A percentile compares a stretch with the other conserved stretches of the same genome.
Evolutionary conservation across 208 protist genomes (phyloP).

Genomic region (Angomonas ambiguus): DNA sequence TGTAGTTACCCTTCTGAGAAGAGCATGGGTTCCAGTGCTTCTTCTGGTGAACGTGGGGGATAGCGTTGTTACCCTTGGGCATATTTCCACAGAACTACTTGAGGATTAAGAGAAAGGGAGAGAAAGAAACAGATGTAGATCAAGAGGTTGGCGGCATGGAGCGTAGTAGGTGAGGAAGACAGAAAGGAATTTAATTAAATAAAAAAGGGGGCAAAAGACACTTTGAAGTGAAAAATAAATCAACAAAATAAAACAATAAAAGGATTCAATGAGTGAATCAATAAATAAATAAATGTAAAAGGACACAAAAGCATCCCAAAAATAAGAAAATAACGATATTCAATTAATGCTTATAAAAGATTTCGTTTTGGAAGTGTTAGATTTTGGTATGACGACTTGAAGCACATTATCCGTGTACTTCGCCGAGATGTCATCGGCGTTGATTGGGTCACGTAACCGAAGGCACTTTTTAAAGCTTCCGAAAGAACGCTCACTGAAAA

Average conservation of each 20-base stretch:
- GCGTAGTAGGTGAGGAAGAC: background rate
- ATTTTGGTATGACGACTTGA: background rate
- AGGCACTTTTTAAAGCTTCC: constrained; percentile 1
- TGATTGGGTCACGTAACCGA: background rate
- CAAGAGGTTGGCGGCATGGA: no score
- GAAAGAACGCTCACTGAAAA: background rate
- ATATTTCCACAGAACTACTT: constrained; percentile 46
- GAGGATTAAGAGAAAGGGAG: background rate
- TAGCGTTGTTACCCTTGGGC: constrained; percentile 95
- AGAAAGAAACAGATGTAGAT: no score
- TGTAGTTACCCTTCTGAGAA: constrained; percentile 90
- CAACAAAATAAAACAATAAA: no score
- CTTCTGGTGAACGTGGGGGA: constrained; percentile 95
- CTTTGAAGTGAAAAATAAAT: no score
- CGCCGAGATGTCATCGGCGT: background rate
- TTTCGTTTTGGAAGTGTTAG: background rate
- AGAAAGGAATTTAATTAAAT: no score
- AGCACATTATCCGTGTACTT: background rate
- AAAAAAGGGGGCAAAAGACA: no score
- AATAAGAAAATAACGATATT: no score
- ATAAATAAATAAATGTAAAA: constrained; percentile 3
- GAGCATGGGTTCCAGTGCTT: constrained; percentile 95
- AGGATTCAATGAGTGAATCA: background rate
- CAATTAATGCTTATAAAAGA: background rate
- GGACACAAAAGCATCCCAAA: constrained; percentile 11